Conservation (phyloP, 164 flowering plant genomes). For the Umbellularia californica region DNA sequence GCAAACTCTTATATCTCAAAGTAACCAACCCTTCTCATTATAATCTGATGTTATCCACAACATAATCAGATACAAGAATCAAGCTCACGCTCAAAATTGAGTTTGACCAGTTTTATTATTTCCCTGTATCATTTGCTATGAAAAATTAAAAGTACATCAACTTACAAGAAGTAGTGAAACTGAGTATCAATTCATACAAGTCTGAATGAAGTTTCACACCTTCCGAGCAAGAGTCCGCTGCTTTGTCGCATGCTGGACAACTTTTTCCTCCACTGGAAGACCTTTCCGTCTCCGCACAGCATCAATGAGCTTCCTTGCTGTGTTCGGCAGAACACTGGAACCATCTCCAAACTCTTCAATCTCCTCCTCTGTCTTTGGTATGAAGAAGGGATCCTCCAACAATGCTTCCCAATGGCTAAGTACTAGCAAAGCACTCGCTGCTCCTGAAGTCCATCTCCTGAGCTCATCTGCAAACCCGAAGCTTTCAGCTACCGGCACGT, state of each 20-base stretch:
- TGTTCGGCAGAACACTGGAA: conserved; percentile 70
- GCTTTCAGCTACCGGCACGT: conserved; percentile 84
- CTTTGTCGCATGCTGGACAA: conserved; percentile 92
- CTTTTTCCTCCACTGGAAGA: conserved; percentile 88
- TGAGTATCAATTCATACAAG: background rate
- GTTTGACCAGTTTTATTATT: background rate
- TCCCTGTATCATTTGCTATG: background rate
- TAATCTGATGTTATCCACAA: background rate
- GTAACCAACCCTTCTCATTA: background rate
- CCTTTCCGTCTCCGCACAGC: conserved; percentile 85
- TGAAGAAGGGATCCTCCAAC: conserved; percentile 88
- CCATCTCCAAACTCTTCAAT: conserved; percentile 96
- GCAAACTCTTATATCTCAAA: background rate
- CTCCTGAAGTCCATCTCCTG: conserved; percentile 52
- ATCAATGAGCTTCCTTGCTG: conserved; percentile 89
- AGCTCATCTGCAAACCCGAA: conserved; percentile 85
- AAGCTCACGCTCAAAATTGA: conserved; percentile 6
- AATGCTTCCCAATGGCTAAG: conserved; percentile 88
- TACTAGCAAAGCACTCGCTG: conserved; percentile 56
- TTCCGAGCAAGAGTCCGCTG: conserved; percentile 90
- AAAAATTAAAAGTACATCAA: background rate
- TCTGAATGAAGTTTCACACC: conserved; percentile 36
- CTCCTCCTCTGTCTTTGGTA: conserved; percentile 92
- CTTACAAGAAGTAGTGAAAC: background rate
- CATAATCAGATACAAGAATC: background rate